phyloP scores from a whole-genome alignment of 768 basidiomycete genomes.

The Amanita fuliginea region DNA sequence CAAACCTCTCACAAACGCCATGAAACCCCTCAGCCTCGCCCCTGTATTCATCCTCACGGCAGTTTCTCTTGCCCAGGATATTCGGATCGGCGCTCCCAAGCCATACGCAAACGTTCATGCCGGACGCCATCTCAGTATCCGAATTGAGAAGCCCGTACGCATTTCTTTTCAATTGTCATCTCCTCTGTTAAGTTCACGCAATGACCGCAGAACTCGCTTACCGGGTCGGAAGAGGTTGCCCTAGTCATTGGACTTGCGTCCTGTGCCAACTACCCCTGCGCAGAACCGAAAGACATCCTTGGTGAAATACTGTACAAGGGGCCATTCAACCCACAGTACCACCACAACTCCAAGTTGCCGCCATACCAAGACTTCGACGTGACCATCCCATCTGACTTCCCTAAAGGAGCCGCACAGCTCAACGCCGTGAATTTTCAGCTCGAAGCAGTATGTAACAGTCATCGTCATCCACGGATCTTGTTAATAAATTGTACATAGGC shows the following conservation, averaged over 20 bases:
- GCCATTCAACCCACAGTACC: slow-evolving; percentile 24
- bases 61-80: slow-evolving; percentile 28
- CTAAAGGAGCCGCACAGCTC: slow-evolving; percentile 22
- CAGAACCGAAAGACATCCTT: slow-evolving; percentile 5
- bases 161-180: neutral
- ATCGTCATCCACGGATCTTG: too few species aligned
- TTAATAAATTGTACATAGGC: neutral
- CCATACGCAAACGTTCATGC: slow-evolving; percentile 20
- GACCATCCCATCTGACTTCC: slow-evolving; percentile 19
- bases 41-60: slow-evolving; percentile 13
- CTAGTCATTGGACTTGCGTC: slow-evolving; percentile 32
- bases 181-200: neutral
- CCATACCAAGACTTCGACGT: slow-evolving; percentile 37
- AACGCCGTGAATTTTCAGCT: slow-evolving; percentile 26
- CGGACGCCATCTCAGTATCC: slow-evolving; percentile 29
- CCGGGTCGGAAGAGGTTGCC: slow-evolving; percentile 31
- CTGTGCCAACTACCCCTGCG: slow-evolving; percentile 16
- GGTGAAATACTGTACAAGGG: slow-evolving; percentile 38
- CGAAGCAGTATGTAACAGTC: slow-evolving; percentile 23
- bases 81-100: slow-evolving; percentile 28
- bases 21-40: neutral
- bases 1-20: neutral
- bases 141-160: slow-evolving; percentile 38
- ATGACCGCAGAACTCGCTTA: slow-evolving; percentile 20
- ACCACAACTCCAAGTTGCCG: slow-evolving; percentile 17